Evolutionary conservation across 371 early-diverging fungal species (phyloP).

Genomic region (Fennellomyces sp.): DNA sequence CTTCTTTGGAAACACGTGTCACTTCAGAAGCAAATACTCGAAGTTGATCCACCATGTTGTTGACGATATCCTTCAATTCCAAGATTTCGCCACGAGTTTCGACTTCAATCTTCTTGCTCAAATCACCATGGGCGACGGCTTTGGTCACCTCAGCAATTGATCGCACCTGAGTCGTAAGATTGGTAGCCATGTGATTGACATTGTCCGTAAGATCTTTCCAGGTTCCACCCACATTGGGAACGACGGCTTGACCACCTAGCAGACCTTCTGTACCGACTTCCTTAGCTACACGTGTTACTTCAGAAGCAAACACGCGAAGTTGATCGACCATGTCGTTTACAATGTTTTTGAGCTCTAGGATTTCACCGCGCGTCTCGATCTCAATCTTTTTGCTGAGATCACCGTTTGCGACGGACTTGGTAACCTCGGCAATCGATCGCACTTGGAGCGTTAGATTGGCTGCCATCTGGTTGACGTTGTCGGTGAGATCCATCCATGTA

Average conservation of each 20-base stretch:
- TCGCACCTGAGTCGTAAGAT: slow-evolving; percentile 53
- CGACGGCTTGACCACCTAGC: slow-evolving; percentile 34
- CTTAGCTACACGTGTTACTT: slow-evolving; percentile 36
- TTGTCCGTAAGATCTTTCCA: slow-evolving; percentile 61
- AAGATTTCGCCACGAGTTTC: slow-evolving; percentile 73
- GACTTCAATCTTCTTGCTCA: slow-evolving; percentile 66
- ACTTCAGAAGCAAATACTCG: slow-evolving; percentile 59
- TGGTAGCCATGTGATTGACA: slow-evolving; percentile 61
- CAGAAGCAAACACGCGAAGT: slow-evolving; percentile 36
- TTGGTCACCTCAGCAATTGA: slow-evolving; percentile 67
- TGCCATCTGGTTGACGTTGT: slow-evolving; percentile 52
- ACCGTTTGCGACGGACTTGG: slow-evolving; percentile 56
- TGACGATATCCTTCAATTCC: slow-evolving; percentile 70
- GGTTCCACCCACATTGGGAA: slow-evolving; percentile 44
- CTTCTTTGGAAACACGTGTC: slow-evolving; percentile 57
- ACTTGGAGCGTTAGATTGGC: slow-evolving; percentile 52
- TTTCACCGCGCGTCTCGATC: slow-evolving; percentile 63
- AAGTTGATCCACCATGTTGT: slow-evolving; percentile 72
- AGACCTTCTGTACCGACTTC: slow-evolving; percentile 55
- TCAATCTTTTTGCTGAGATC: slow-evolving; percentile 60
- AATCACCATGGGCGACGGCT: slow-evolving; percentile 66
- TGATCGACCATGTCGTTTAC: slow-evolving; percentile 51
- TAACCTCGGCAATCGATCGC: slow-evolving; percentile 52
- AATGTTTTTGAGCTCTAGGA: slow-evolving; percentile 42
- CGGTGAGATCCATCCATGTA: slow-evolving; percentile 53